Evolutionary conservation across 768 basidiomycete species (phyloP), one percentile per base, ranked within the genome.

Genomic region (Lactarius hatsudake): DNA sequence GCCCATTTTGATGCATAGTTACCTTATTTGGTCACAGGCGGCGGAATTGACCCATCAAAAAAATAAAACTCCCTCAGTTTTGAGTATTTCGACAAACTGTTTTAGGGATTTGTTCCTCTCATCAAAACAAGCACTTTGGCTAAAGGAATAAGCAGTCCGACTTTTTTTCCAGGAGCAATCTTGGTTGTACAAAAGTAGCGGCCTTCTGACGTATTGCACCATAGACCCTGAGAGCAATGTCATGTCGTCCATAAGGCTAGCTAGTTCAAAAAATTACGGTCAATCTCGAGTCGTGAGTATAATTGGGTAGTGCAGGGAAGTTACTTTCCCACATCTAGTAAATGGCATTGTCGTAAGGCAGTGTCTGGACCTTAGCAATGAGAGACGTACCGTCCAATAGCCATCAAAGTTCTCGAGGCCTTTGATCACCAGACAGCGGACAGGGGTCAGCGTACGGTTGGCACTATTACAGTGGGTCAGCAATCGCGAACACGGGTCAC

Each of bases 181-280:
- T n/a, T n/a, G n/a, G n/a, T n/a, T n/a, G n/a, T n/a, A n/a, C n/a
- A n/a, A n/a, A n/a, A n/a, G n/a, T n/a, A n/a, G n/a, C n/a, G n/a
- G n/a, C n/a, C n/a, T n/a, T n/a, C n/a, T n/a, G n/a, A n/a, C n/a
- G n/a, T n/a, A n/a, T n/a, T n/a, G n/a, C n/a, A n/a, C n/a, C n/a
- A n/a, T n/a, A 95, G n/a, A 87, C 88, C 81, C 96, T 94, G 71
- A 88, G 79, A 1, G 94, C 91, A 57, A 97, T 91, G 65, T 90
- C 90, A 97, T 91, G 65, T 90, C 90, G 69, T 94, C 91, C 83
- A 96, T 91, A 59, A 99, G 82, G 26, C 95, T 96, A 75, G 94
- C 93, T 94, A 75, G 18, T n/a, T 42, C 17, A 30, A n/a, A 66
- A 69, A 71, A 71, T 10, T 40, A 17, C 17, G 61, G 43, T 23